phyloP scores from a whole-genome alignment of 345 rosid species.

The Sisymbrium irio region DNA sequence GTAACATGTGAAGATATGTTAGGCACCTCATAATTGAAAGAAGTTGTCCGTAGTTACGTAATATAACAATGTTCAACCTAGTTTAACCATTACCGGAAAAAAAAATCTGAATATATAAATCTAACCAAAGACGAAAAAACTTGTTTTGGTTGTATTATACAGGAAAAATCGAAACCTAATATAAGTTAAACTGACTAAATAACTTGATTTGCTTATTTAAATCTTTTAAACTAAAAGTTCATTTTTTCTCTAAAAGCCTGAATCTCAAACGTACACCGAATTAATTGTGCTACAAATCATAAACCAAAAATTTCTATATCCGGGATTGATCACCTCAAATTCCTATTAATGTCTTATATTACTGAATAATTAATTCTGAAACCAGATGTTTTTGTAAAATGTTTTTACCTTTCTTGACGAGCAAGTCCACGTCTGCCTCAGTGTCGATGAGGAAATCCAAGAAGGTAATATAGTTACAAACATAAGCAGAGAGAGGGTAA shows the following conservation, averaged over 20 bases:
- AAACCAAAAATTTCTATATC: not conserved
- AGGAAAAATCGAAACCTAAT: not conserved
- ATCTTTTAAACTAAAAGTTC: not conserved
- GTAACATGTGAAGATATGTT: not conserved
- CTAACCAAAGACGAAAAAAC: not conserved
- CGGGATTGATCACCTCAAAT: not conserved
- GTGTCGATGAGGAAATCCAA: constrained; percentile 35
- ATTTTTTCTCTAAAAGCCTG: not conserved
- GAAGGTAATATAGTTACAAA: constrained; percentile 20
- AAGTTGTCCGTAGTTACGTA: not conserved
- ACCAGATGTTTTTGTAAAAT: not conserved
- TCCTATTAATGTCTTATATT: not conserved
- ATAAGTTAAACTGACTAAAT: not conserved
- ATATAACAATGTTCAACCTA: not conserved
- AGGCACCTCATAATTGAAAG: not conserved
- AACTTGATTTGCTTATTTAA: not conserved
- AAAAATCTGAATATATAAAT: not conserved
- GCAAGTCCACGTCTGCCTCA: constrained; percentile 26
- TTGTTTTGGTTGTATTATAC: not conserved
- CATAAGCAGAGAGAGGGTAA: not conserved
- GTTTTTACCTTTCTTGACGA: constrained; percentile 28
- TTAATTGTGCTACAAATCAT: not conserved
- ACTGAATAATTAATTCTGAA: not conserved
- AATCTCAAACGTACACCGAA: not conserved
- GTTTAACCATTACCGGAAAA: not conserved